Evolutionary conservation across 139 green algal genomes (phyloP).

Genomic region (Prasinococcaceae sp.): DNA sequence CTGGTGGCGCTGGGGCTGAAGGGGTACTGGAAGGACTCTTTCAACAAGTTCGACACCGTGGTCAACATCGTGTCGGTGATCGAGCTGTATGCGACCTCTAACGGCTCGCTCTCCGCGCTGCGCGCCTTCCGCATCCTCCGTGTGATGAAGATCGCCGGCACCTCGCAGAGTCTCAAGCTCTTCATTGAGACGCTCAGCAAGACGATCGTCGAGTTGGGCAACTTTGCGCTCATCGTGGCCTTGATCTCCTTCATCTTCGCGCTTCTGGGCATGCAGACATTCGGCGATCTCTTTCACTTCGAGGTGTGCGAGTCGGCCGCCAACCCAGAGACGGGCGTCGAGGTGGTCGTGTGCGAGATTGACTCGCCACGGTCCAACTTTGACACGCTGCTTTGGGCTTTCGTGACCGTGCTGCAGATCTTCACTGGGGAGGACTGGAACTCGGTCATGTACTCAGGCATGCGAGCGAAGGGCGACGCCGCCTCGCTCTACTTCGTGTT

Average conservation of each 20-base stretch:
- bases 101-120: constrained; percentile 8
- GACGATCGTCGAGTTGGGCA: constrained; percentile 7
- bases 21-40: constrained; percentile 6
- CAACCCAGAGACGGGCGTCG: constrained; percentile 11
- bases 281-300: too few relatives aligned
- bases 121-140: constrained; percentile 21
- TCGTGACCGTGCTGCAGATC: constrained; percentile 17
- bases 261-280: constrained; percentile 23
- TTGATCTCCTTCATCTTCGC: constrained; percentile 23
- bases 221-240: constrained; percentile 15
- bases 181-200: constrained; percentile 10
- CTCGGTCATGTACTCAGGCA: constrained; percentile 19
- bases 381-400: constrained; percentile 13
- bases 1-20: constrained; percentile 7
- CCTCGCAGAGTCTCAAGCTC: constrained; percentile 9
- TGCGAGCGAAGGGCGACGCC: background rate
- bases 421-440: constrained; percentile 25
- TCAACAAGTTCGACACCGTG: constrained; percentile 16
- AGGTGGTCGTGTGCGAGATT: constrained; percentile 9
- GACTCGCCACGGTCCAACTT: too few relatives aligned
- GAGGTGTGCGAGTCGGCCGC: constrained; percentile 3
- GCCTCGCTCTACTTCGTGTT: constrained; percentile 26
- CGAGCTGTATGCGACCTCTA: background rate
- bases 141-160: constrained; percentile 13
- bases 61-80: constrained; percentile 12